These are phyloP conservation scores for Aspergillus ochraceoroseus DNA, from an alignment of 2,329 filamentous ascomycete genomes.

Conservation along the genomic window DNA sequence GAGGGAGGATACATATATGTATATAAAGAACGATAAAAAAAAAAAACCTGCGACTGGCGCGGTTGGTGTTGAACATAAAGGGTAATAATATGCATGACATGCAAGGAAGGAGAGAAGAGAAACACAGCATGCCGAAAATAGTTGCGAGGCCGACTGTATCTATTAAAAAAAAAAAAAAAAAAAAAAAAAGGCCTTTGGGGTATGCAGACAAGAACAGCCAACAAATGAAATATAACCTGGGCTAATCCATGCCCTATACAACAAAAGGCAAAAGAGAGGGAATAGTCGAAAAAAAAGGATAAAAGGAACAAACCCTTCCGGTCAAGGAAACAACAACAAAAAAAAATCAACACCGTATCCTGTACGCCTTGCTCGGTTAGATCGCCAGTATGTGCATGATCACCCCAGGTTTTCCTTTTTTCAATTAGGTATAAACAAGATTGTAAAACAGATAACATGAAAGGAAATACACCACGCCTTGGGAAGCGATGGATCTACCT, in stretches of 20 bases:
- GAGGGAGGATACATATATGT: constrained; percentile 11
- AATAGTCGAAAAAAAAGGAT: constrained; percentile 16
- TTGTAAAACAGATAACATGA: constrained; percentile 17
- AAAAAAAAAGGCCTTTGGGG: constrained; percentile 37
- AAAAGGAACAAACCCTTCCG: constrained; percentile 22
- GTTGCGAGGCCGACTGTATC: constrained; percentile 35
- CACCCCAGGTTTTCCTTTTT: constrained; percentile 22
- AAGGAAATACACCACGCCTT: constrained; percentile 12
- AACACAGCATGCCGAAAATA: constrained; percentile 26
- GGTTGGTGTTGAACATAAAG: constrained; percentile 25
- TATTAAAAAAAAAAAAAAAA: too few relatives aligned
- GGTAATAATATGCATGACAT: constrained; percentile 22
- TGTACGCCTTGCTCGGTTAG: constrained; percentile 31
- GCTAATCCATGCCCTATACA: constrained; percentile 24
- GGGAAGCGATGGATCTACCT: constrained; percentile 25
- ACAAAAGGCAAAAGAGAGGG: constrained; percentile 18
- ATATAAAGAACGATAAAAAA: constrained; percentile 25
- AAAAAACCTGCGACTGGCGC: constrained; percentile 32
- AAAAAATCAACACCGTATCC: constrained; percentile 26
- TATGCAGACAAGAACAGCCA: constrained; percentile 33
- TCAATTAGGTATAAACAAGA: constrained; percentile 18
- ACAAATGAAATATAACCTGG: constrained; percentile 24
- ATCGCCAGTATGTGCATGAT: constrained; percentile 25
- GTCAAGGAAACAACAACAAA: constrained; percentile 12
- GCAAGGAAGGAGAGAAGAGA: constrained; percentile 17